A percentile compares a stretch with the other conserved stretches of the same genome.
Conservation (phyloP, 768 basidiomycete genomes). For the Hygrocybe coccinea region DNA sequence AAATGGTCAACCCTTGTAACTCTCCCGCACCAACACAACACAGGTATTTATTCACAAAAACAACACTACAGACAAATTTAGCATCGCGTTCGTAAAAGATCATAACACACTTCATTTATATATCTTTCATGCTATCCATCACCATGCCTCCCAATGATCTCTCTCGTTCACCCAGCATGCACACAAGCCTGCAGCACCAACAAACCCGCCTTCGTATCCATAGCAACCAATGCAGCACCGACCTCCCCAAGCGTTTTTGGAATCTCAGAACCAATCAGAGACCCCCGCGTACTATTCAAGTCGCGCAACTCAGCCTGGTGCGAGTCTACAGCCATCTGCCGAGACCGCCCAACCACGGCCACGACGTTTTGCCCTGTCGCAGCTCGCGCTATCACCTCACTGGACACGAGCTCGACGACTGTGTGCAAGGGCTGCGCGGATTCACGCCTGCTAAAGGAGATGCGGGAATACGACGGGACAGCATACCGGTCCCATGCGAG, state of each 20-base stretch:
- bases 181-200: constrained; percentile 49
- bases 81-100: background rate
- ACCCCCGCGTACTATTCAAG: constrained; percentile 39
- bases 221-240: constrained; percentile 61
- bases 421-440: constrained; percentile 54
- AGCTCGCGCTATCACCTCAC: constrained; percentile 23
- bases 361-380: constrained; percentile 46
- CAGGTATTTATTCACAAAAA: background rate
- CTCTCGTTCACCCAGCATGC: too few relatives aligned
- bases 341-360: constrained; percentile 68
- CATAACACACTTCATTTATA: background rate
- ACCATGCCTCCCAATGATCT: background rate
- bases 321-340: constrained; percentile 58
- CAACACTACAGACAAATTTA: background rate
- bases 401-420: constrained; percentile 43
- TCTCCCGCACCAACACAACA: too few relatives aligned
- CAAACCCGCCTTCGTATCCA: constrained; percentile 45
- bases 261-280: constrained; percentile 50
- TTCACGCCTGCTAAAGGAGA: constrained; percentile 52
- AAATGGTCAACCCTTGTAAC: background rate
- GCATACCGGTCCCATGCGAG: constrained; percentile 68
- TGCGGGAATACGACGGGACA: constrained; percentile 45
- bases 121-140: background rate
- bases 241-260: constrained; percentile 74
- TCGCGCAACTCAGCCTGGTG: constrained; percentile 55